Evolutionary conservation across 257 asterid species (phyloP), one percentile per base, ranked within the genome.

Genomic region (Solanum sejunctum): DNA sequence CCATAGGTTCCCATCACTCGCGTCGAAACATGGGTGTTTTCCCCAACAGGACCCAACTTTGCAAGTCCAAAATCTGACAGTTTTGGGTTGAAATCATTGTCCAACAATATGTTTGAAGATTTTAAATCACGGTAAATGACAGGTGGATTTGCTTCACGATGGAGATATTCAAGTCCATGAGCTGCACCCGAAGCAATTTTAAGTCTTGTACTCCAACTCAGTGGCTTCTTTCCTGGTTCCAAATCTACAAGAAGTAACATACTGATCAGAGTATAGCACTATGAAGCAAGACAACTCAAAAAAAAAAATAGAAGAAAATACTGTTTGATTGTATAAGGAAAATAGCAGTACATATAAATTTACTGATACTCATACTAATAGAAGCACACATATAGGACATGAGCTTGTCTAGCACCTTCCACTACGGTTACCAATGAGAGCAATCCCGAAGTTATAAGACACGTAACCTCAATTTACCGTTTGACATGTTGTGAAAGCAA

Each of bases 1-100:
- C 97, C 97, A 32, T 93, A 93, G 3, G 97, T 93, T 47, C 97
- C 97, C 96, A 93, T 92, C 54, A 93, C 96, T 32, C 97, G 89
- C 6, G 96, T 93, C 5, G 97, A 92, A 45, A 93, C 96, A 41
- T 93, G 97, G 4, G 96, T 93, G 64, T 93, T 91, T 86, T 93
- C 96, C 0, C 97, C 97, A 36, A 93, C 95, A 7, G 97, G 97
- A 1, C 97, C 97, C 11, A 93, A 87, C 80, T 93, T 93, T 45
- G 97, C 97, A 0, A 93, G 92, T 12, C 97, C 97, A 72, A 93
- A 93, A 90, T 93, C 97, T 12, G 97, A 93, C 63, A 93, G 85
- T 89, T 93, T 93, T 20, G 90, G 94, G 12, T 89, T 92, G 84
- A 88, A 93, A 4, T 91, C 92, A 11, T 80, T 88, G 88, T 93